Percentiles rank a stretch among this genome's conserved stretches.
phyloP scores from a whole-genome alignment of 2,329 filamentous ascomycete species.

The Nannizziopsis barbatae region DNA sequence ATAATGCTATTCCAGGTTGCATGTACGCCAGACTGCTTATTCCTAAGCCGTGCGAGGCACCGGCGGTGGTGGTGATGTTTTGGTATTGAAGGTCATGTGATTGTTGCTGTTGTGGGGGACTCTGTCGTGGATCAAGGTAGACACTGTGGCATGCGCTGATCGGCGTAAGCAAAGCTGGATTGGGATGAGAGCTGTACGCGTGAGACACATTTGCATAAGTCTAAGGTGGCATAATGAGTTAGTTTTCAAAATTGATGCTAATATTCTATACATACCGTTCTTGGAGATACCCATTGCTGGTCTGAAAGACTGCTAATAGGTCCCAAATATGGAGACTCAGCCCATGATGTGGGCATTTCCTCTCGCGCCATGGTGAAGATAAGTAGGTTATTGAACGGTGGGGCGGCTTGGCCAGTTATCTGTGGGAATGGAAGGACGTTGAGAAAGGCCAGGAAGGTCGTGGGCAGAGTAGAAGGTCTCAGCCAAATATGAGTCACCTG shows the following conservation, averaged over 20 bases:
- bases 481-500: no score
- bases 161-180: conserved; percentile 27
- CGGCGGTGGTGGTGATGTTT: conserved; percentile 20
- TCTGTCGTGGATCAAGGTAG: conserved; percentile 24
- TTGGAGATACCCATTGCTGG: conserved; percentile 15
- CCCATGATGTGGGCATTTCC: conserved; percentile 11
- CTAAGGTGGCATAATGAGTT: conserved; percentile 6
- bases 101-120: conserved; percentile 27
- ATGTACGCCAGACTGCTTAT: conserved; percentile 27
- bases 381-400: background rate
- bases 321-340: conserved; percentile 12
- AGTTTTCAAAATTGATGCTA: background rate
- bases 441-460: no score
- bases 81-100: conserved; percentile 30
- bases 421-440: background rate
- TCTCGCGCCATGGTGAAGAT: conserved; percentile 6
- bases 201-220: conserved; percentile 22
- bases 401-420: background rate
- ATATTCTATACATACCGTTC: conserved; percentile 10
- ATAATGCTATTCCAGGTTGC: conserved; percentile 20
- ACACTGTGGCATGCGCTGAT: conserved; percentile 31
- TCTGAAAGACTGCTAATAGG: conserved; percentile 12
- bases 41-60: conserved; percentile 28
- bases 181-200: conserved; percentile 26
- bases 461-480: no score